These are phyloP conservation scores for Aspergillus hancockii DNA, from an alignment of 495 filamentous ascomycete genomes.

Conservation along the genomic window DNA sequence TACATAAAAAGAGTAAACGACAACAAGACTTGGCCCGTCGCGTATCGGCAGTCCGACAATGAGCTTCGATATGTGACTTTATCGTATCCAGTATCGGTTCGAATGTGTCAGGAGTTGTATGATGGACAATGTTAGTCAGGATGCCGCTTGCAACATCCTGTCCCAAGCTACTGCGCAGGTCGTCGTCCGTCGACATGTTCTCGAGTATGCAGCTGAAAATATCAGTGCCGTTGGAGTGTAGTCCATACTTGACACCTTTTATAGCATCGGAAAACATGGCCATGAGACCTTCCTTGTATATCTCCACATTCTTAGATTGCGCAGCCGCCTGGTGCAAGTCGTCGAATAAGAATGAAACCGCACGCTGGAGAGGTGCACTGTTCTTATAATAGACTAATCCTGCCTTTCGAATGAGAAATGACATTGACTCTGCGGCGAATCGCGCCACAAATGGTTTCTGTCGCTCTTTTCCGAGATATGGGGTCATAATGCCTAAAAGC, in stretches of 20 bases:
- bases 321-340: conserved; percentile 59
- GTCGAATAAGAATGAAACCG: conserved; percentile 66
- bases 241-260: conserved; percentile 73
- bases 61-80: conserved; percentile 47
- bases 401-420: conserved; percentile 88
- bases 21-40: conserved; percentile 53
- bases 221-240: conserved; percentile 79
- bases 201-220: conserved; percentile 66
- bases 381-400: conserved; percentile 72
- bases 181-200: conserved; percentile 48
- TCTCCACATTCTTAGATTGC: conserved; percentile 49
- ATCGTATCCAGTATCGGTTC: conserved; percentile 60
- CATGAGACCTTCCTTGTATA: conserved; percentile 85
- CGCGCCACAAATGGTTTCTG: conserved; percentile 82
- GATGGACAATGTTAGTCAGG: conserved; percentile 77
- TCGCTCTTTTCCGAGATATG: conserved; percentile 78
- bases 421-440: conserved; percentile 93
- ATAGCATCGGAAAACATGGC: conserved; percentile 85
- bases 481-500: conserved; percentile 77
- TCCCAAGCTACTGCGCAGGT: conserved; percentile 46
- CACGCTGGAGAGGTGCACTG: conserved; percentile 61
- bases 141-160: conserved; percentile 71
- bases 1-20: conserved; percentile 64
- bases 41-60: conserved; percentile 31
- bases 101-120: conserved; percentile 67